phyloP scores from a whole-genome alignment of 2,329 filamentous ascomycete genomes.

The Cladophialophora bantiana region DNA sequence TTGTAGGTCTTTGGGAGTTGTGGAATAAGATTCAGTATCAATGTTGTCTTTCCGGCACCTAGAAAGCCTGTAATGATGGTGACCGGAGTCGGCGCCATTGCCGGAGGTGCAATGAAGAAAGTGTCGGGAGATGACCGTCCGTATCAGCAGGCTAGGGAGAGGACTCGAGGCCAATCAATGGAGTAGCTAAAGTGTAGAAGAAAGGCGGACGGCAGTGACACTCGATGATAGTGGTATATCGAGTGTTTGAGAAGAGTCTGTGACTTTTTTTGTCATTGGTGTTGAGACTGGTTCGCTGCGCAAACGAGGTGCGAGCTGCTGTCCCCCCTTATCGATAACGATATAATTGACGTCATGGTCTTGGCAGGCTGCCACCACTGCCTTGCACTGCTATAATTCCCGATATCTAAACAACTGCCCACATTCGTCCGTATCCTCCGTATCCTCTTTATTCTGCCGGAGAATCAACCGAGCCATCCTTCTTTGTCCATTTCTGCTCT shows the following conservation, averaged over 20 bases:
- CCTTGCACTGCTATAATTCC: too few species aligned
- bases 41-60: conserved; percentile 93
- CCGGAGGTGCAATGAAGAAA: not conserved
- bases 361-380: too few species aligned
- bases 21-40: conserved; percentile 91
- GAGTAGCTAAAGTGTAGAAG: too few species aligned
- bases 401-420: too few species aligned
- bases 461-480: not conserved
- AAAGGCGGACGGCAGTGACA: not conserved
- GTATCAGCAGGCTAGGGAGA: not conserved
- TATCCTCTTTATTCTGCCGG: too few species aligned
- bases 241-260: not conserved
- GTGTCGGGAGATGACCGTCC: not conserved
- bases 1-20: conserved; percentile 84
- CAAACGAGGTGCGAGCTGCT: too few species aligned
- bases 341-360: not conserved
- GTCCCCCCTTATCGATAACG: conserved; percentile 1
- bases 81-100: conserved; percentile 79
- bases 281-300: not conserved
- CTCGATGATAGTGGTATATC: not conserved
- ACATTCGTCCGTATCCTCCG: too few species aligned
- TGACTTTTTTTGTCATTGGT: not conserved
- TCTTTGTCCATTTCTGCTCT: conserved; percentile 38
- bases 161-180: not conserved
- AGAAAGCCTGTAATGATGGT: conserved; percentile 97